phyloP scores from a whole-genome alignment of 495 filamentous ascomycete species.

The Diplogelasinospora grovesii region DNA sequence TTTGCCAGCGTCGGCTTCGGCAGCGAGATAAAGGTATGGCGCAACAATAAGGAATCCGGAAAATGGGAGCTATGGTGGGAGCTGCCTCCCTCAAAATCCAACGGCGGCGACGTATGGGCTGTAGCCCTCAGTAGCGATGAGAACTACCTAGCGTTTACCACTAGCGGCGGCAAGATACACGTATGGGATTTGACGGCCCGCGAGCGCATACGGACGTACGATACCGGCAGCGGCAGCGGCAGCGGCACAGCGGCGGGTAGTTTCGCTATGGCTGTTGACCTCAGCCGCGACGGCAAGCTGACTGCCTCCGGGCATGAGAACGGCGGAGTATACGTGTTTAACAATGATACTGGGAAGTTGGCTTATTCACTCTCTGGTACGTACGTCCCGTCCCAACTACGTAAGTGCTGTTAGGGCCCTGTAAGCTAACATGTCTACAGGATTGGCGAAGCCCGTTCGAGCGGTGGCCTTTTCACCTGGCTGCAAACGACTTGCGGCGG shows the following conservation, averaged over 20 bases:
- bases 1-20: constrained; percentile 82
- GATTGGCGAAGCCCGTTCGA: constrained; percentile 78
- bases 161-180: constrained; percentile 76
- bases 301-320: constrained; percentile 91
- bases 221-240: constrained; percentile 68
- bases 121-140: constrained; percentile 77
- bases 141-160: constrained; percentile 71
- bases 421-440: constrained; percentile 33
- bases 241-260: constrained; percentile 32
- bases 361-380: constrained; percentile 78
- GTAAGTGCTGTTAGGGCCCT: not conserved
- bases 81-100: constrained; percentile 29
- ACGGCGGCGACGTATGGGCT: constrained; percentile 72
- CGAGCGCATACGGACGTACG: constrained; percentile 62
- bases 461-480: constrained; percentile 80
- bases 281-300: constrained; percentile 68
- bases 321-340: constrained; percentile 91
- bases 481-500: constrained; percentile 80
- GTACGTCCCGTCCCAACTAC: constrained; percentile 11
- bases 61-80: constrained; percentile 41
- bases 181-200: constrained; percentile 66
- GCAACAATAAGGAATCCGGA: constrained; percentile 29
- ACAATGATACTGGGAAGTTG: constrained; percentile 79
- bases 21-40: constrained; percentile 80
- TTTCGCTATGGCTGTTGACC: constrained; percentile 82